Percentiles rank a stretch among this genome's conserved stretches.
phyloP scores from a whole-genome alignment of 306 rosid species.

The Trifolium repens region DNA sequence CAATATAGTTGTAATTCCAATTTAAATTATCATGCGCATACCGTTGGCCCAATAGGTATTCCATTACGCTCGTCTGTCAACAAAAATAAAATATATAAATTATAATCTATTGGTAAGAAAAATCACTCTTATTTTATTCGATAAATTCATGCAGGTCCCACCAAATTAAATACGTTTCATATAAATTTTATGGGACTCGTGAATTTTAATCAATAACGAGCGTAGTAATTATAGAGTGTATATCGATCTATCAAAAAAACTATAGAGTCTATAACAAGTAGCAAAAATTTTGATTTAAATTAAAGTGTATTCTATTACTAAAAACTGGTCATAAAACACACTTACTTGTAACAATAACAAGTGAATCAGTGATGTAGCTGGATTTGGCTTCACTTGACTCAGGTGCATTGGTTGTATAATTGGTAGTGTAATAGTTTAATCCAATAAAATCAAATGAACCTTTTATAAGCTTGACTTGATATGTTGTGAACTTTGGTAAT shows the following conservation, averaged over 20 bases:
- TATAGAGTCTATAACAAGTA: too few species aligned
- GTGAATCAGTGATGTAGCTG: conserved; percentile 35
- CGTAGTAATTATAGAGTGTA: too few species aligned
- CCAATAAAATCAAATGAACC: conserved; percentile 45
- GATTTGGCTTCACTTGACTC: neutral
- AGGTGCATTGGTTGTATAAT: conserved; percentile 37
- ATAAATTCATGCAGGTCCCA: too few species aligned
- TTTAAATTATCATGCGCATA: neutral
- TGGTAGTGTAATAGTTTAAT: conserved; percentile 40
- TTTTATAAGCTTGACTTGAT: conserved; percentile 7
- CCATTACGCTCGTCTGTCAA: conserved; percentile 42
- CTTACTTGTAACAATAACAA: conserved; percentile 23
- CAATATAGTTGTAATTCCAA: neutral
- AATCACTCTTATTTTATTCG: too few species aligned
- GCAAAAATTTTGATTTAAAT: neutral
- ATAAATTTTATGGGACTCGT: too few species aligned
- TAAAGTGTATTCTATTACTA: neutral
- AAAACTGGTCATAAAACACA: neutral
- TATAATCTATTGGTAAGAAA: too few species aligned
- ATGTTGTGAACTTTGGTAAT: conserved; percentile 32
- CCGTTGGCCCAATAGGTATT: conserved; percentile 41
- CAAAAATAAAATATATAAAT: neutral
- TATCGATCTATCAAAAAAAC: too few species aligned
- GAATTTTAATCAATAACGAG: too few species aligned
- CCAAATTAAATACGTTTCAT: too few species aligned